Percentiles rank a stretch among this genome's conserved stretches.
Evolutionary conservation across 225 moss, liverwort and hornwort genomes (phyloP).

Genomic region (Climacium dendroides): DNA sequence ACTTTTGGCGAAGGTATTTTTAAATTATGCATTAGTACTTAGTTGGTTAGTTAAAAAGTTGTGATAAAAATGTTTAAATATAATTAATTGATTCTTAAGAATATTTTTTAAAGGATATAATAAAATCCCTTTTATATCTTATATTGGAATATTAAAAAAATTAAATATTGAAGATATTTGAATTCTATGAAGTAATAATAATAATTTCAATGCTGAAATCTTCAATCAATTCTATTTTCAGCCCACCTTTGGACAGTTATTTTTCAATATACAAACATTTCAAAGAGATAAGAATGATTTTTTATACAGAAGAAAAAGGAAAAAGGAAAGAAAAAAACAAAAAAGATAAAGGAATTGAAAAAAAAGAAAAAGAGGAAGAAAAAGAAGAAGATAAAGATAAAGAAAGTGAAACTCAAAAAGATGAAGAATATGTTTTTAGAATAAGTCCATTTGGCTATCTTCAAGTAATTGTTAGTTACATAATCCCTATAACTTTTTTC

Average conservation of each 20-base stretch:
- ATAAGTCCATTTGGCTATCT: slow-evolving; percentile 17
- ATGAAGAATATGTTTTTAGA: not conserved
- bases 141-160: too few relatives aligned
- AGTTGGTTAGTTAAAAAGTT: too few relatives aligned
- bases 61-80: too few relatives aligned
- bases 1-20: not conserved
- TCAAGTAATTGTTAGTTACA: not conserved
- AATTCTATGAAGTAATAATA: not conserved
- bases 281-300: not conserved
- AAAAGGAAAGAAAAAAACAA: not conserved
- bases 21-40: too few relatives aligned
- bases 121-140: too few relatives aligned
- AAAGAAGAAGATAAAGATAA: too few relatives aligned
- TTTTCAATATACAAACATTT: slow-evolving; percentile 10
- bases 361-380: not conserved
- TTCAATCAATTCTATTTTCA: not conserved
- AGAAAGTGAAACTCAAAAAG: not conserved
- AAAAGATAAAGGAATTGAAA: not conserved
- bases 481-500: accelerated
- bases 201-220: not conserved
- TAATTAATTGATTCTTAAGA: accelerated
- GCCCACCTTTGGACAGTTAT: slow-evolving; percentile 1
- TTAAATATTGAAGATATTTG: not conserved
- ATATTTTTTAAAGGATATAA: accelerated
- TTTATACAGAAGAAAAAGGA: not conserved